Percentiles rank a stretch among this genome's conserved stretches.
phyloP scores from a whole-genome alignment of 1,139 yeast species.

The Suhomyces terraborum region DNA sequence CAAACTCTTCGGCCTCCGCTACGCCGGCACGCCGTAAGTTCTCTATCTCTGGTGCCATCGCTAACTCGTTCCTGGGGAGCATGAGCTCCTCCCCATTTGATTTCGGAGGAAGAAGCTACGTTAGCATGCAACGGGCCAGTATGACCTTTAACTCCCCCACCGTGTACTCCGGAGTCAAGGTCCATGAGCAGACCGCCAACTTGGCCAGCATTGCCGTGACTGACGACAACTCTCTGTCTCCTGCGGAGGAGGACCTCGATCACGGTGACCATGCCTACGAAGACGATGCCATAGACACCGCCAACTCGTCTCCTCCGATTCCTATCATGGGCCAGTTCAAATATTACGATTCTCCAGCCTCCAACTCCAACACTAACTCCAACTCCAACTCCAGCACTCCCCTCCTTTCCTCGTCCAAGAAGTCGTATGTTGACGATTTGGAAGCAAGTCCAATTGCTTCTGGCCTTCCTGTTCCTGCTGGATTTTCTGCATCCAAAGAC shows the following conservation, averaged over 20 bases:
- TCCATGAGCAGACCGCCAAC: conserved; percentile 66
- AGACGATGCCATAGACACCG: conserved; percentile 13
- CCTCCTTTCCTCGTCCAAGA: conserved; percentile 1
- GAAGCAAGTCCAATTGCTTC: conserved; percentile 2
- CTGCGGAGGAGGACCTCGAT: conserved; percentile 4
- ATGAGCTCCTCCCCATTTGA: conserved; percentile 37
- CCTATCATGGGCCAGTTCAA: conserved; percentile 14
- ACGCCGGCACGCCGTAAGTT: conserved; percentile 20
- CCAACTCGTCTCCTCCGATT: conserved; percentile 30
- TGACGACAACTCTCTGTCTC: conserved; percentile 30
- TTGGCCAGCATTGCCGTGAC: conserved; percentile 63
- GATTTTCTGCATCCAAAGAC: neutral
- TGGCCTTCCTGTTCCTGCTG: conserved; percentile 1
- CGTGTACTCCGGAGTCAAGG: conserved; percentile 50
- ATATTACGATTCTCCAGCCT: neutral
- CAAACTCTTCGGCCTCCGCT: conserved; percentile 1
- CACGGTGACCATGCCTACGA: neutral
- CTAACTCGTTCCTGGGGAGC: conserved; percentile 23
- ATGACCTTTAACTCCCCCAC: conserved; percentile 33
- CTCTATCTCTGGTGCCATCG: conserved; percentile 32
- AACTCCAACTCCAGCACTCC: conserved; percentile 4
- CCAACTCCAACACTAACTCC: too few species aligned
- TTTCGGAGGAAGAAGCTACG: conserved; percentile 49
- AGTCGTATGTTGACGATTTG: conserved; percentile 9
- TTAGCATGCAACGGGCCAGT: conserved; percentile 31